Percentiles rank a stretch among this genome's conserved stretches.
phyloP scores from a whole-genome alignment of 2,329 filamentous ascomycete genomes.

The Phialophora chinensis region DNA sequence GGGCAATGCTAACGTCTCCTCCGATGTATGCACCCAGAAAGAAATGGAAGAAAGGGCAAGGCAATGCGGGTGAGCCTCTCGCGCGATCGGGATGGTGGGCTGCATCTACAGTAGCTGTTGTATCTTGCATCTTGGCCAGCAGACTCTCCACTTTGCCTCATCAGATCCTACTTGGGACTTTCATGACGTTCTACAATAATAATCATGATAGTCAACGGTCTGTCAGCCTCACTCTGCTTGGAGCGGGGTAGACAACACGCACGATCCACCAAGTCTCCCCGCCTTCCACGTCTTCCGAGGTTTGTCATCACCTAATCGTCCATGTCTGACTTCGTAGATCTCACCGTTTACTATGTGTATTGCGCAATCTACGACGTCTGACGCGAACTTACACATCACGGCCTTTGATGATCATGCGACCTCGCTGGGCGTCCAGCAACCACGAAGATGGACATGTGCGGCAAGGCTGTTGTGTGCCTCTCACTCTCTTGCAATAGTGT shows the following conservation, averaged over 20 bases:
- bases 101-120: background rate
- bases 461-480: conserved; percentile 3
- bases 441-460: background rate
- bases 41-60: background rate
- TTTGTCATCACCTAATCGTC: background rate
- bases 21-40: background rate
- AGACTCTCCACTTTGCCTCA: no score
- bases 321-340: background rate
- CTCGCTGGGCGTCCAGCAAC: background rate
- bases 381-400: background rate
- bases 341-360: background rate
- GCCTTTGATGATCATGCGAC: conserved; percentile 11
- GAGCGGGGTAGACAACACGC: background rate
- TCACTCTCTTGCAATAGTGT: background rate
- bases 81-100: background rate
- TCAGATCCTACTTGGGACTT: no score
- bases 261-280: background rate
- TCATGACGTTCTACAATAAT: no score
- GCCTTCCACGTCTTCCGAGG: background rate
- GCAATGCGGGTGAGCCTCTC: background rate
- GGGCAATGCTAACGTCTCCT: background rate
- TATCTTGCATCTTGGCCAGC: background rate
- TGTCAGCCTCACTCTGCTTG: background rate
- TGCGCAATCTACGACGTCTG: background rate
- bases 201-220: no score